Conservation (phyloP, 2,329 filamentous ascomycete species). For the Cercospora sojina region DNA sequence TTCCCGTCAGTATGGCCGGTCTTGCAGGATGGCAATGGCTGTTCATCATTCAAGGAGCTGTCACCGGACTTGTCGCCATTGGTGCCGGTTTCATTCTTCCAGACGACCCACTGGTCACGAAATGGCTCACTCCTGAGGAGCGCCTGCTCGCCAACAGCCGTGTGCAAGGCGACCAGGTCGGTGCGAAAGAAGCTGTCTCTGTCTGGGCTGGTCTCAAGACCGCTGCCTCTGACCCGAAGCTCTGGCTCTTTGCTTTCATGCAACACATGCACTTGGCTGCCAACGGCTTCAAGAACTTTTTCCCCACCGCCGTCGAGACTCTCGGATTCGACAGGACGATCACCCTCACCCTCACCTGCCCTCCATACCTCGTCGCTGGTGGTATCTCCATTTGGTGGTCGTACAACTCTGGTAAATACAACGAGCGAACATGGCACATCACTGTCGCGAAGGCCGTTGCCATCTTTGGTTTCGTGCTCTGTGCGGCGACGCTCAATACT, state of each 20-base stretch:
- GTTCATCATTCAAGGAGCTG: slow-evolving; percentile 66
- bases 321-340: slow-evolving; percentile 51
- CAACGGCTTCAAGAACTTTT: slow-evolving; percentile 53
- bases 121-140: slow-evolving; percentile 50
- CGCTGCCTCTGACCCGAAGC: slow-evolving; percentile 51
- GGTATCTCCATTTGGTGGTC: slow-evolving; percentile 36
- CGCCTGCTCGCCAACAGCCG: slow-evolving; percentile 46
- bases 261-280: slow-evolving; percentile 57
- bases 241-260: slow-evolving; percentile 57
- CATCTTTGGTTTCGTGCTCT: slow-evolving; percentile 41
- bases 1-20: slow-evolving; percentile 41
- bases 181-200: slow-evolving; percentile 46
- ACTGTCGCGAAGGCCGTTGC: slow-evolving; percentile 40
- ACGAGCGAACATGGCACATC: slow-evolving; percentile 45
- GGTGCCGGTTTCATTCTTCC: slow-evolving; percentile 61
- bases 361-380: slow-evolving; percentile 38
- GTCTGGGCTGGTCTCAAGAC: slow-evolving; percentile 52
- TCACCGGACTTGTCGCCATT: slow-evolving; percentile 63
- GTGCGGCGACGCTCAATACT: slow-evolving; percentile 40
- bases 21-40: slow-evolving; percentile 57
- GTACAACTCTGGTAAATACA: slow-evolving; percentile 41
- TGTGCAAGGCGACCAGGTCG: slow-evolving; percentile 54
- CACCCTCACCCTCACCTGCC: slow-evolving; percentile 52
- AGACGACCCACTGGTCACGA: slow-evolving; percentile 58
- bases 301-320: slow-evolving; percentile 48